phyloP scores from a whole-genome alignment of 345 rosid species.

The Odontarrhena argentea region DNA sequence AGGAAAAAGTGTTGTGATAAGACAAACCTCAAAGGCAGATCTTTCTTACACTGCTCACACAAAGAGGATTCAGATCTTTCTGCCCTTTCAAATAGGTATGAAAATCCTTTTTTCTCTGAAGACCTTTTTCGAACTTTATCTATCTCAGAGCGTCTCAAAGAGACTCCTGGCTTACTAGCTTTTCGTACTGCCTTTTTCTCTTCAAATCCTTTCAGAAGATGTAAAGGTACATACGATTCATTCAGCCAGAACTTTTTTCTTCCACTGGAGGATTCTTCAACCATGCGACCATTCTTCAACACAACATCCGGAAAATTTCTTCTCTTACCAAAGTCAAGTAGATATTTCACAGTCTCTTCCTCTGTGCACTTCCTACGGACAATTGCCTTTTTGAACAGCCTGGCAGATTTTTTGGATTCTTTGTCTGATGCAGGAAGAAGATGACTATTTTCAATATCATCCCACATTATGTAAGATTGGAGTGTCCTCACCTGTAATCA shows the following conservation, averaged over 20 bases:
- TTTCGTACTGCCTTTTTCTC: conserved; percentile 80
- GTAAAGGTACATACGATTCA: conserved; percentile 80
- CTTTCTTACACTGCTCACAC: conserved; percentile 87
- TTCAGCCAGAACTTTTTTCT: conserved; percentile 89
- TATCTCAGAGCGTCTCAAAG: conserved; percentile 49
- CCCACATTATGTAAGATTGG: conserved; percentile 81
- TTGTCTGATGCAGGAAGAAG: conserved; percentile 60
- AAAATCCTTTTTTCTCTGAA: conserved; percentile 61
- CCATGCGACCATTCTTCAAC: conserved; percentile 58
- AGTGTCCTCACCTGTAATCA: conserved; percentile 83
- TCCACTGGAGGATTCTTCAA: conserved; percentile 87
- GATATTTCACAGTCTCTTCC: conserved; percentile 67
- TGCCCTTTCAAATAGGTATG: conserved; percentile 76
- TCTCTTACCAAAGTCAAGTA: conserved; percentile 98
- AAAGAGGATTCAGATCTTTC: conserved; percentile 64
- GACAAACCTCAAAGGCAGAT: conserved; percentile 67
- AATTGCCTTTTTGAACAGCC: conserved; percentile 85
- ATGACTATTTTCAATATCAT: conserved; percentile 76
- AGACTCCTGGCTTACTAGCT: conserved; percentile 46
- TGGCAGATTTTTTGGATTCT: conserved; percentile 69
- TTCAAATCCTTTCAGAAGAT: conserved; percentile 90
- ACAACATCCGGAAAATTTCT: conserved; percentile 81
- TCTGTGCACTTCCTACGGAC: conserved; percentile 74
- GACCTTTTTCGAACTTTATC: conserved; percentile 42
- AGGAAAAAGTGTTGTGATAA: conserved; percentile 16